phyloP scores from a whole-genome alignment of 2,329 filamentous ascomycete genomes.

The Colletotrichum sojae region DNA sequence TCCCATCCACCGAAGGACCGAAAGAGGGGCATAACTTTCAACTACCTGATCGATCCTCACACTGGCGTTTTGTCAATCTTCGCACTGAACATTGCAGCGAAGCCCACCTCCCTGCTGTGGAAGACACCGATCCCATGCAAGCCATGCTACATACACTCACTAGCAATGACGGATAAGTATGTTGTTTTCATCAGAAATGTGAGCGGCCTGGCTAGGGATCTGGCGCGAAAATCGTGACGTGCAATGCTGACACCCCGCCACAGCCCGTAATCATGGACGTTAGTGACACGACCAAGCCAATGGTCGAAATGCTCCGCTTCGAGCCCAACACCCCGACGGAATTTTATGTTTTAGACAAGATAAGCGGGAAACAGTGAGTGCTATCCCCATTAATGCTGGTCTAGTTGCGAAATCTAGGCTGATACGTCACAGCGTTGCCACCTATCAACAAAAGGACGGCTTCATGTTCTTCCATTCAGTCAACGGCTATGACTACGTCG shows the following conservation, averaged over 20 bases:
- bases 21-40: constrained; percentile 38
- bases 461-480: constrained; percentile 43
- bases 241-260: background rate
- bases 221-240: background rate
- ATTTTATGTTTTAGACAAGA: constrained; percentile 42
- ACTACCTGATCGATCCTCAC: constrained; percentile 36
- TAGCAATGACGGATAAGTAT: constrained; percentile 41
- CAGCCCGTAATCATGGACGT: constrained; percentile 41
- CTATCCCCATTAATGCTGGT: background rate
- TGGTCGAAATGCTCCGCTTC: constrained; percentile 37
- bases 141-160: constrained; percentile 41
- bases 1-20: constrained; percentile 42
- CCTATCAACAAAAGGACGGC: constrained; percentile 27
- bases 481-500: constrained; percentile 42
- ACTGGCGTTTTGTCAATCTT: constrained; percentile 35
- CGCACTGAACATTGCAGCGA: constrained; percentile 34
- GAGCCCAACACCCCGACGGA: constrained; percentile 36
- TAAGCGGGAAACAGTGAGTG: constrained; percentile 36
- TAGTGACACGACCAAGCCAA: constrained; percentile 42
- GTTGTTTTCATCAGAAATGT: constrained; percentile 41
- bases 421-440: constrained; percentile 22
- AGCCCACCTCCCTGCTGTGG: constrained; percentile 36
- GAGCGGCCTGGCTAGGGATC: background rate
- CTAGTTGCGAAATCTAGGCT: background rate
- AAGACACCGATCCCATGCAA: constrained; percentile 39